phyloP scores from a whole-genome alignment of 164 flowering plant species.

The Umbilicus rupestris region DNA sequence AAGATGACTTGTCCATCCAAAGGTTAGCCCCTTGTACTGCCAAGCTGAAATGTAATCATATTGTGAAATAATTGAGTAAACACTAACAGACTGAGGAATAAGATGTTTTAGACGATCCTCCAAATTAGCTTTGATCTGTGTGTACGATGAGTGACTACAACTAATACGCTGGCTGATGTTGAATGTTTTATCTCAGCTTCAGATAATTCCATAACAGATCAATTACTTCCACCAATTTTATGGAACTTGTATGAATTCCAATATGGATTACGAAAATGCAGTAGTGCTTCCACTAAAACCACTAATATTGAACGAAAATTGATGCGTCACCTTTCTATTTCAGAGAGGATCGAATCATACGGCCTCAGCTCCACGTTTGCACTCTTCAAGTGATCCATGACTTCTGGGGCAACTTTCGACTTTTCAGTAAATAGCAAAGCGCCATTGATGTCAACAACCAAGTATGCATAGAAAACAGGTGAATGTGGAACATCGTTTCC shows the following conservation, averaged over 20 bases:
- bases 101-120: background rate
- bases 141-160: background rate
- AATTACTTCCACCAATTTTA: background rate
- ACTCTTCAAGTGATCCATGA: slow-evolving; percentile 58
- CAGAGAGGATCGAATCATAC: slow-evolving; percentile 72
- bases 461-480: slow-evolving; percentile 87
- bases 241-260: background rate
- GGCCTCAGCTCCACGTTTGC: slow-evolving; percentile 68
- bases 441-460: slow-evolving; percentile 48
- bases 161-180: background rate
- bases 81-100: background rate
- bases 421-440: slow-evolving; percentile 64
- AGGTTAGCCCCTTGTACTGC: slow-evolving; percentile 50
- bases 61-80: background rate
- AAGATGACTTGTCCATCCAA: slow-evolving; percentile 75
- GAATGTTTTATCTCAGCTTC: background rate
- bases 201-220: background rate
- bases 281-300: background rate
- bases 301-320: background rate
- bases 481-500: slow-evolving; percentile 90
- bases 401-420: slow-evolving; percentile 60
- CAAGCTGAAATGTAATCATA: slow-evolving; percentile 42
- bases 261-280: background rate
- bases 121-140: background rate
- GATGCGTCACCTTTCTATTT: slow-evolving; percentile 47